Evolutionary conservation across 2,329 filamentous ascomycete species (phyloP), one percentile per base, ranked within the genome.

Genomic region (Westerdykella aurantiaca): DNA sequence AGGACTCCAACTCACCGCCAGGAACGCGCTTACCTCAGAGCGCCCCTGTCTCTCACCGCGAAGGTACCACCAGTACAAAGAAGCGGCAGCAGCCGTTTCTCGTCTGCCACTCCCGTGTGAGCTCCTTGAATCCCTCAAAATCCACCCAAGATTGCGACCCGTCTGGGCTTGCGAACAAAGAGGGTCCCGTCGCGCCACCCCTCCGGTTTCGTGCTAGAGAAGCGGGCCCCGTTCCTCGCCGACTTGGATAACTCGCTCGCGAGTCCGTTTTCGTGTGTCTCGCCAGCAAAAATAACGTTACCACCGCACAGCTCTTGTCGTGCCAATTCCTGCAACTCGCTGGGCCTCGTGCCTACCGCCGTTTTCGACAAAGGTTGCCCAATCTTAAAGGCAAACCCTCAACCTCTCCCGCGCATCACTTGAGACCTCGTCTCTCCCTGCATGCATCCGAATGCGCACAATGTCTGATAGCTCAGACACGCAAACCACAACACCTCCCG

Each of bases 1-100:
- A 29, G 25, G n/a, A n/a, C 25, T 29, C 11, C 25, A 29, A 35
- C 17, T 35, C 13, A 18, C 35, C 17, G 41, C 41, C 35, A 43
- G 41, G 41, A 37, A 37, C 41, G 41, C 41, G 41, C 41, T 43
- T 37, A 39, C 41, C 41, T 38, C 41, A 38, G 34, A 35, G 41
- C 21, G 33, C 34, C 34, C 31, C 38, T 34, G 13, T 6, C 39
- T 29, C 38, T 29, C 25, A 29, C 25, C 25, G 25, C 25, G 25
- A 29, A 9, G 11, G 7, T 9, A 29, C 25, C 25, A 29, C 7
- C 25, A 29, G 4, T 10, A 29, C 7, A 29, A 29, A 29, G 25
- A 29, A 29, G 11, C 25, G 25, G 11, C 25, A 10, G 11, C 25
- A 3, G 25, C 25, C 11, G 25, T 12, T 29, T 29, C 25, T 29